Conservation (phyloP, 257 asterid species). For the Gentiana straminea region DNA sequence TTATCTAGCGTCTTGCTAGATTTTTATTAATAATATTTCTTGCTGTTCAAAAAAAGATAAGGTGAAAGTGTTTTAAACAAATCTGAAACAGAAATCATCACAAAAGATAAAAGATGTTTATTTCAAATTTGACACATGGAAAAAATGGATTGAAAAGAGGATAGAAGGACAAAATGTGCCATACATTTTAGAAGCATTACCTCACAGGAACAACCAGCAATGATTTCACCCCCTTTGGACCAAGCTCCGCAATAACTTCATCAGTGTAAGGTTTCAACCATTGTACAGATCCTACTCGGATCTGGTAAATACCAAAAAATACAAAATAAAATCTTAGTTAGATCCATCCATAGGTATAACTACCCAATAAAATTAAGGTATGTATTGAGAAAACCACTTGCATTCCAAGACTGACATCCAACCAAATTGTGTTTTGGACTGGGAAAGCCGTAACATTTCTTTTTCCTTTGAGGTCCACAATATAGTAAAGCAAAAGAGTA, state of each 20-base stretch:
- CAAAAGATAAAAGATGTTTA: too few relatives aligned
- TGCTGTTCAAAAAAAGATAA: too few relatives aligned
- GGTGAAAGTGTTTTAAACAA: too few relatives aligned
- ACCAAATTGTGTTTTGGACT: background rate
- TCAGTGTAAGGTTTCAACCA: slow-evolving; percentile 98
- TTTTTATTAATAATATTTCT: too few relatives aligned
- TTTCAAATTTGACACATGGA: too few relatives aligned
- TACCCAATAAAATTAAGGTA: background rate
- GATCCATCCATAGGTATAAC: too few relatives aligned
- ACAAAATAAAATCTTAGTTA: too few relatives aligned
- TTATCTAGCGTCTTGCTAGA: too few relatives aligned
- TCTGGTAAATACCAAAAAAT: slow-evolving; percentile 25
- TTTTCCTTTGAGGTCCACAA: background rate
- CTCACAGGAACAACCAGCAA: slow-evolving; percentile 91
- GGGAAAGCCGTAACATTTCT: background rate
- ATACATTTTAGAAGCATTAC: slow-evolving; percentile 20
- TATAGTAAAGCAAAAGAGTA: background rate
- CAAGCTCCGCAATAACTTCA: slow-evolving; percentile 94
- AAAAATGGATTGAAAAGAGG: too few relatives aligned
- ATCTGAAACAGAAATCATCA: too few relatives aligned
- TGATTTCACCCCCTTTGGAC: slow-evolving; percentile 74
- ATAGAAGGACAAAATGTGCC: too few relatives aligned
- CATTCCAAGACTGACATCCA: background rate
- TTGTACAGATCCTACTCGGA: slow-evolving; percentile 97
- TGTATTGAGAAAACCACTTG: background rate